Evolutionary conservation across 495 filamentous ascomycete genomes (phyloP).

Genomic region (Neurospora sp.): DNA sequence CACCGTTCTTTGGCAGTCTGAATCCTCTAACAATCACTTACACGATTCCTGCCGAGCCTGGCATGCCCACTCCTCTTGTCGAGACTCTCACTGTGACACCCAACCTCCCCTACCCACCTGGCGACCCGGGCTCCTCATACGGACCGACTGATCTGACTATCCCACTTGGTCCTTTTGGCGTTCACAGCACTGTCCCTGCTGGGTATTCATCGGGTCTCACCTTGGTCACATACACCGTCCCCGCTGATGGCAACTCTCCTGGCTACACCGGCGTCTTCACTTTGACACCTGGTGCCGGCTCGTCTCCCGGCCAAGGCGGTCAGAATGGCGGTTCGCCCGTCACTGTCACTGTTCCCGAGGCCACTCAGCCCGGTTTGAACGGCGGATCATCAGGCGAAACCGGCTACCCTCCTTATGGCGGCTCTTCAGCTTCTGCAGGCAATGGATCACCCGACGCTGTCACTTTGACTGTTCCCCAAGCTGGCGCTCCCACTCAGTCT

Average conservation of each 20-base stretch:
- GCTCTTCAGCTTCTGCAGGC: not conserved
- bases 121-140: not conserved
- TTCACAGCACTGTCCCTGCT: not conserved
- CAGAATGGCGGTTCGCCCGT: not conserved
- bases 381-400: not conserved
- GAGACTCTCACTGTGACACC: slow-evolving; percentile 11
- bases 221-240: slow-evolving; percentile 11
- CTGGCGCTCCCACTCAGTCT: not conserved
- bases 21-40: slow-evolving; percentile 7
- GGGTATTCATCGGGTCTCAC: not conserved
- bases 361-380: not conserved
- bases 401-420: not conserved
- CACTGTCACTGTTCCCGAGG: slow-evolving; percentile 5
- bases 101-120: not conserved
- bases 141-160: not conserved
- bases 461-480: not conserved
- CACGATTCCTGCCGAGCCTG: slow-evolving; percentile 8
- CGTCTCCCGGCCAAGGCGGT: not conserved
- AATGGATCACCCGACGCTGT: not conserved
- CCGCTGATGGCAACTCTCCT: slow-evolving; percentile 4
- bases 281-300: not conserved
- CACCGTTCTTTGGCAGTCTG: not conserved
- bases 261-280: slow-evolving; percentile 12
- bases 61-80: not conserved
- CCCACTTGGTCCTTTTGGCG: not conserved